Conservation (phyloP, 2,329 filamentous ascomycete genomes). For the Trichoderma lentiforme region DNA sequence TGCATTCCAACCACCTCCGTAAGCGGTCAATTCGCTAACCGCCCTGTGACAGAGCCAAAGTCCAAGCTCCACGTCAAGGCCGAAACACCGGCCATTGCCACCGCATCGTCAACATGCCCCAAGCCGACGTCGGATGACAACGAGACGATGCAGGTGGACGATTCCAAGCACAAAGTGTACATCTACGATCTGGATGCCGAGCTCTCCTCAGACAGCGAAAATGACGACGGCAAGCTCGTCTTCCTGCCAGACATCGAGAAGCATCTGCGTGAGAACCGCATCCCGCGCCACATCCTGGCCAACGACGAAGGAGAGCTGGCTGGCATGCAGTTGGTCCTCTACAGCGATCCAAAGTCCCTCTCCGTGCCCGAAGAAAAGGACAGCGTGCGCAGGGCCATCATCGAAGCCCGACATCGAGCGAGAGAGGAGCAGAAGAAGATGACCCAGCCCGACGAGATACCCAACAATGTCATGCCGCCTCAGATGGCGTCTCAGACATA, state of each 20-base stretch:
- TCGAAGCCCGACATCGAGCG: slow-evolving; percentile 70
- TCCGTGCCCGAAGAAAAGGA: slow-evolving; percentile 72
- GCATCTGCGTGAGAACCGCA: slow-evolving; percentile 69
- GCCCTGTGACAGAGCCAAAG: slow-evolving; percentile 52
- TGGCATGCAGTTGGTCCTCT: slow-evolving; percentile 76
- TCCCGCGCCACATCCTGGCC: slow-evolving; percentile 62
- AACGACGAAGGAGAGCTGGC: slow-evolving; percentile 53
- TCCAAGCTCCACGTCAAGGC: slow-evolving; percentile 65
- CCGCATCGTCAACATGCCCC: neutral
- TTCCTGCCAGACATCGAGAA: slow-evolving; percentile 86
- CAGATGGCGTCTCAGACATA: neutral
- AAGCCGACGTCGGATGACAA: slow-evolving; percentile 46
- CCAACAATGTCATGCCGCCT: neutral
- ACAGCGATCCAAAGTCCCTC: slow-evolving; percentile 73
- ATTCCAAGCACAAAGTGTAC: slow-evolving; percentile 83
- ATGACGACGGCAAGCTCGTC: slow-evolving; percentile 59
- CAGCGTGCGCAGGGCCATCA: slow-evolving; percentile 76
- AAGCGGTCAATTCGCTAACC: slow-evolving; percentile 19
- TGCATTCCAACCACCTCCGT: neutral
- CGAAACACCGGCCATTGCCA: slow-evolving; percentile 41
- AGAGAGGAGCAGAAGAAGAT: slow-evolving; percentile 53
- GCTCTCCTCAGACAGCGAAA: slow-evolving; percentile 54
- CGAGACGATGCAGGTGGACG: slow-evolving; percentile 79
- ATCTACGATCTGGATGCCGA: slow-evolving; percentile 89
- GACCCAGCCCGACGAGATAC: slow-evolving; percentile 4